Base-by-base conservation (phyloP, 1,139 yeast species). In the Sugiyamaella xylanicola region DNA sequence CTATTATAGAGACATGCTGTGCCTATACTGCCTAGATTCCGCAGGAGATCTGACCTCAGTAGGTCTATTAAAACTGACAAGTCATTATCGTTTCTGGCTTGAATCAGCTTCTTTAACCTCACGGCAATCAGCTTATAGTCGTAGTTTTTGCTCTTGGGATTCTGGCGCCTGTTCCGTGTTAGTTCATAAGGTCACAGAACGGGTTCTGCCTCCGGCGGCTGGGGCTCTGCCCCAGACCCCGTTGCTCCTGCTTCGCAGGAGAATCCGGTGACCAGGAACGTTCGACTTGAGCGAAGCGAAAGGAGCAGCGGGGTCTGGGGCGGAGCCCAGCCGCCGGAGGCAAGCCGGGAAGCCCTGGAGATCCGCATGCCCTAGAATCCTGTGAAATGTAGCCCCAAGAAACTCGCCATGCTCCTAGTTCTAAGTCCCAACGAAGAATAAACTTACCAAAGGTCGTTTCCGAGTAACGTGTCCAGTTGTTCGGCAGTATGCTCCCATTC, bases 21-120 rank as follows among this genome's bases (percentile, higher is more conserved):
- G 2, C 95, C 82, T 3, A 93, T 88, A 0, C 97, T 95, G 7
- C 97, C 99, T 72, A 93, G 87, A 68, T 93, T 93, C 32, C 99
- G 75, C 48, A 93, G 74, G 65, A 90, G 80, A 0, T 97, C 96
- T 0, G 96, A 87, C 46, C 97, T 75, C 48, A 93, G 78, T 45
- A 87, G 75, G 22, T 89, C 85, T 74, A 87, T 80, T 27, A 93
- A 76, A 42, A 76, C 72, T 22, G 77, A 79, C 1, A 82, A 73
- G 65, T 89, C 86, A n/a, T 79, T 81, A 8, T 76, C 74, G 15
- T 77, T 72, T 53, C 95, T 73, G 0, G 96, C 93, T 32, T 79
- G 79, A 40, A 80, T 76, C 48, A 93, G 71, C 39, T 80, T 77
- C 58, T 83, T 81, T 56, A 87, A 76, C 52, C 97, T 77, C 56